Base-by-base conservation (phyloP, 2,329 filamentous ascomycete genomes). In the Aspergillus glaucus region DNA sequence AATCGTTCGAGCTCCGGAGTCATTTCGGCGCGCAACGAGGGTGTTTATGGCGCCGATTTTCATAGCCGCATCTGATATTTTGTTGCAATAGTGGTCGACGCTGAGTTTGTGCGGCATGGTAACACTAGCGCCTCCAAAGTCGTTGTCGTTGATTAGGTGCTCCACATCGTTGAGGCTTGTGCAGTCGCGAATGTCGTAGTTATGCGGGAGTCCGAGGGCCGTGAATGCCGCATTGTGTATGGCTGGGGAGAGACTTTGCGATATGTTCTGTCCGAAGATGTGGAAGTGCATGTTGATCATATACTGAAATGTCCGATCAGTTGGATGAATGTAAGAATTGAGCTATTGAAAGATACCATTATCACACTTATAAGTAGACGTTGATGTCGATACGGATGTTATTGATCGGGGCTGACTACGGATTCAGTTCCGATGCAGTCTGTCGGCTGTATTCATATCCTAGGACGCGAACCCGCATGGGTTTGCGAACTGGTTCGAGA, bases 41-140 rank as follows among this genome's bases (percentile, higher is more conserved):
- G 40, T 43, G 17, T 43, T 26, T 10, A 43, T 43, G 15, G 40
- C 40, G 8, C 40, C 21, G 2, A 43, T 26, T n/a, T 22, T 9
- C 9, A 26, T n/a, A 9, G 40, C 40, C 26, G 47, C 30, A 3
- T 50, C 44, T 4, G 54, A 56, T 14, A 53, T 45, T 1, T 32
- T 43, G 17, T 55, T 40, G 14, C 54, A 44, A 14, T 53, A 28
- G 9, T 34, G 34, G 14, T 45, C 26, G 19, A 55, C 48, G 17
- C 47, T 46, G 5, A 58, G 50, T 36, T 58, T 59, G 26, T 58
- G 55, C 2, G 54, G 55, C 43, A 47, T 54, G 6, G 56, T 95
- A 37, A 95, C 88, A 8, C 87, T 93, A 1, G 87, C 88, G 46
- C 90, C 90, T 8, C 90, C 90, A 62, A 95, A 95, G 54, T 83